Evolutionary conservation across 805 yeast species (phyloP).

Genomic region (Saturnispora bothae): DNA sequence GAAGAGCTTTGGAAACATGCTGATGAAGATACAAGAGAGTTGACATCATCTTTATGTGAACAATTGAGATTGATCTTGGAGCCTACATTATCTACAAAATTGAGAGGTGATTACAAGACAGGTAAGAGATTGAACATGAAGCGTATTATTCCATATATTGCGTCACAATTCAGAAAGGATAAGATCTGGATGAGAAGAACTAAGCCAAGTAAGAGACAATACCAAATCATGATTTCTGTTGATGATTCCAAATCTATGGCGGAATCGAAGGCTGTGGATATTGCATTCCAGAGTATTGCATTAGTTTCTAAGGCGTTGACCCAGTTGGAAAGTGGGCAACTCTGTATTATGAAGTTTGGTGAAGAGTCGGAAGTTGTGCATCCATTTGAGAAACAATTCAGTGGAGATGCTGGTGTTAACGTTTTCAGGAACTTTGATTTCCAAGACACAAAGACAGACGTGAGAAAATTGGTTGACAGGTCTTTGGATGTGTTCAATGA

Average conservation of each 20-base stretch:
- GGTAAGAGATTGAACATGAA: conserved; percentile 97
- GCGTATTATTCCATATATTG: conserved; percentile 94
- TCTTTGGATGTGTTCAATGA: conserved; percentile 67
- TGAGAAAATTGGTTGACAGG: conserved; percentile 57
- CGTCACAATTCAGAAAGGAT: conserved; percentile 93
- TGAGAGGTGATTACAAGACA: conserved; percentile 91
- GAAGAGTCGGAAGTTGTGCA: conserved; percentile 75
- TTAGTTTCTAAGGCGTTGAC: conserved; percentile 89
- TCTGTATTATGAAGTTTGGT: conserved; percentile 86
- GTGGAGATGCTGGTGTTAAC: conserved; percentile 70
- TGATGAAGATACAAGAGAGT: conserved; percentile 76
- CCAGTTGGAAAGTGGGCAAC: conserved; percentile 88
- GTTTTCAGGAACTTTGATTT: conserved; percentile 85
- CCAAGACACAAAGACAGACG: conserved; percentile 80
- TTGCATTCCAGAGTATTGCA: conserved; percentile 92
- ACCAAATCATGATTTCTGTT: conserved; percentile 93
- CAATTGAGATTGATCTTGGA: conserved; percentile 87
- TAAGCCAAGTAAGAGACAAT: conserved; percentile 93
- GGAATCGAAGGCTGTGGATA: conserved; percentile 78
- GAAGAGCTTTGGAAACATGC: conserved; percentile 72
- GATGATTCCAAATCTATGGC: conserved; percentile 98
- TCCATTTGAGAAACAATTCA: conserved; percentile 79
- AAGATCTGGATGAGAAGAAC: conserved; percentile 97
- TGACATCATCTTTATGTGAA: conserved; percentile 82
- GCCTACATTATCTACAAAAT: conserved; percentile 92